These are phyloP conservation scores for Ceratobasidium sp. DNA, from an alignment of 1,284 basidiomycete species.

Conservation along the genomic window DNA sequence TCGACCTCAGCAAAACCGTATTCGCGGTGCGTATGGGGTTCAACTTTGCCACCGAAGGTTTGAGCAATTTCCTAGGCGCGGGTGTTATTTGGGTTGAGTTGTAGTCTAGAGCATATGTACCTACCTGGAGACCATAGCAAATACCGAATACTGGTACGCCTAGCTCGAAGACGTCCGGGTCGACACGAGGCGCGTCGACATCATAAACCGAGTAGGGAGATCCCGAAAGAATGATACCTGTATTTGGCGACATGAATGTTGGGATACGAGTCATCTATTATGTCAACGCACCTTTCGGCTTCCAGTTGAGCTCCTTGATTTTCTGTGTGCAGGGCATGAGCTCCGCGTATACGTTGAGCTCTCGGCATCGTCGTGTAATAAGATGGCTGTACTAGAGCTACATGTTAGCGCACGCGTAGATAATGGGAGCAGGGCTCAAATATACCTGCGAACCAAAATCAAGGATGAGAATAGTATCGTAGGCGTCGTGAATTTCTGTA, in stretches of 20 bases:
- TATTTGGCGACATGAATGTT: neutral
- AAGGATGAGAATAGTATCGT: constrained; percentile 95
- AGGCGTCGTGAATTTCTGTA: constrained; percentile 84
- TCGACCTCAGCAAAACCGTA: constrained; percentile 92
- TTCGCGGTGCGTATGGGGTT: constrained; percentile 91
- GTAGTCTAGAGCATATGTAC: constrained; percentile 46
- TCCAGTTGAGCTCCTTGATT: constrained; percentile 90
- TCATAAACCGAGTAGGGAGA: constrained; percentile 99
- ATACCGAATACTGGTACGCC: constrained; percentile 96
- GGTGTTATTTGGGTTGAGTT: neutral
- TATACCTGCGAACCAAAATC: constrained; percentile 97
- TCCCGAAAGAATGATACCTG: constrained; percentile 97
- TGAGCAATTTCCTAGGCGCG: constrained; percentile 86
- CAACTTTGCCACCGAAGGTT: constrained; percentile 88
- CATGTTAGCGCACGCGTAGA: constrained; percentile 45
- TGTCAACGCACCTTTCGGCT: constrained; percentile 81
- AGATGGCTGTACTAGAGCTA: constrained; percentile 89
- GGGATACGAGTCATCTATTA: constrained; percentile 33
- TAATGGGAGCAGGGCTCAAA: constrained; percentile 34
- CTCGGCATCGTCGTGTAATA: constrained; percentile 97
- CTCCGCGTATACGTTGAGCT: constrained; percentile 98
- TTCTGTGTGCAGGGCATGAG: constrained; percentile 97
- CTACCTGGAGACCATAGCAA: constrained; percentile 96
- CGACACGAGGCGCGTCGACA: constrained; percentile 90
- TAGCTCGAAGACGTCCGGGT: constrained; percentile 92